Evolutionary conservation across 2,329 filamentous ascomycete genomes (phyloP).

Genomic region (Penicillium sp.): DNA sequence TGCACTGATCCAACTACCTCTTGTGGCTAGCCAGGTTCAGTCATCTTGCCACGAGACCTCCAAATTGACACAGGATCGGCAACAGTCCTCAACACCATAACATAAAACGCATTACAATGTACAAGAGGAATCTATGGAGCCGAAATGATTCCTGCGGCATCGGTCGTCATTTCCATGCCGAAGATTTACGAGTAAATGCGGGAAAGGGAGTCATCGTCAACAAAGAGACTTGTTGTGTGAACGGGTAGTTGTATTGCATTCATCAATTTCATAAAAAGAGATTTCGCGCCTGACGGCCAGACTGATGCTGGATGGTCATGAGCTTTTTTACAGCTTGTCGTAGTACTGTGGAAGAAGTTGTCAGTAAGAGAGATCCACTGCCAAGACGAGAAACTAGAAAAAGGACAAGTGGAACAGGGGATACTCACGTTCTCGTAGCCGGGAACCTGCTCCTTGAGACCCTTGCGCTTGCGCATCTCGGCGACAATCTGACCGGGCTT

Average conservation of each 20-base stretch:
- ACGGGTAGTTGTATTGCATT: conserved; percentile 36
- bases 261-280: conserved; percentile 41
- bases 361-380: conserved; percentile 14
- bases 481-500: conserved; percentile 78
- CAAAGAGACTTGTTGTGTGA: conserved; percentile 26
- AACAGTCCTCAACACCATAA: conserved; percentile 4
- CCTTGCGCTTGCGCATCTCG: conserved; percentile 98
- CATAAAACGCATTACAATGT: no score
- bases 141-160: no score
- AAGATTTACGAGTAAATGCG: background rate
- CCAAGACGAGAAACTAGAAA: background rate
- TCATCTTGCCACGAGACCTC: conserved; percentile 7
- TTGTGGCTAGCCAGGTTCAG: conserved; percentile 4
- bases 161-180: no score
- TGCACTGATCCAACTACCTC: background rate
- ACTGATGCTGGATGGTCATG: conserved; percentile 38
- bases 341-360: conserved; percentile 64
- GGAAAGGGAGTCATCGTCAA: conserved; percentile 20
- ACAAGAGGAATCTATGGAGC: no score
- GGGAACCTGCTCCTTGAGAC: conserved; percentile 93
- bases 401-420: background rate
- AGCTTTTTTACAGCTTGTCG: conserved; percentile 83
- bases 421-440: conserved; percentile 88
- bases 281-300: conserved; percentile 30
- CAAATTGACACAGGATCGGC: conserved; percentile 23